These are phyloP conservation scores for Cylindrotheca fusiformis DNA, from an alignment of 108 stramenopile genomes.

Conservation along the genomic window DNA sequence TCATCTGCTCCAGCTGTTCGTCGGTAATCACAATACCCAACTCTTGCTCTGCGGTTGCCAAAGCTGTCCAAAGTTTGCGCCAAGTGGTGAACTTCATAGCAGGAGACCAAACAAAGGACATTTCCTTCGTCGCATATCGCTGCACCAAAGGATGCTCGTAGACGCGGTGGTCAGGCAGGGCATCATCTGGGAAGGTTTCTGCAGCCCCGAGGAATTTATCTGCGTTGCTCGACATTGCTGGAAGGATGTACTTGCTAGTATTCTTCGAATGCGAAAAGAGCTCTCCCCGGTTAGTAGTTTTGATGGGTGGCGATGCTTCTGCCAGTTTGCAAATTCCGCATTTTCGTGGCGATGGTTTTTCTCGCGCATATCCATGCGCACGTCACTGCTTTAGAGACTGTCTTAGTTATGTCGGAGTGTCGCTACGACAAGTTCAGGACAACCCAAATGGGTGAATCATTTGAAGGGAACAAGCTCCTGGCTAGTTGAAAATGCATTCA, in stretches of 20 bases:
- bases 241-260: background rate
- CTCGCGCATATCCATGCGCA: no score
- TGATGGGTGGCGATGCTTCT: no score
- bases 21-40: constrained; percentile 92
- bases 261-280: no score
- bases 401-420: no score
- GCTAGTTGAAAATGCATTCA: no score
- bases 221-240: constrained; percentile 33
- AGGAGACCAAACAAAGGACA: constrained; percentile 96
- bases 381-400: no score
- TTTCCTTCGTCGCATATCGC: constrained; percentile 97
- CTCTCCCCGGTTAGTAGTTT: no score
- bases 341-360: no score
- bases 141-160: constrained; percentile 91
- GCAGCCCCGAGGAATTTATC: constrained; percentile 58
- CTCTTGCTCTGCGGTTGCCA: constrained; percentile 96
- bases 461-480: no score
- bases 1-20: constrained; percentile 92
- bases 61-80: constrained; percentile 98
- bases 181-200: constrained; percentile 56
- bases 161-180: constrained; percentile 60
- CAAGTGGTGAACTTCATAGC: constrained; percentile 99
- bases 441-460: no score
- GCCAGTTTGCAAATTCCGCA: no score
- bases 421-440: no score